Evolutionary conservation across 2,329 filamentous ascomycete species (phyloP).

Genomic region (Mycosphaerella sp.): DNA sequence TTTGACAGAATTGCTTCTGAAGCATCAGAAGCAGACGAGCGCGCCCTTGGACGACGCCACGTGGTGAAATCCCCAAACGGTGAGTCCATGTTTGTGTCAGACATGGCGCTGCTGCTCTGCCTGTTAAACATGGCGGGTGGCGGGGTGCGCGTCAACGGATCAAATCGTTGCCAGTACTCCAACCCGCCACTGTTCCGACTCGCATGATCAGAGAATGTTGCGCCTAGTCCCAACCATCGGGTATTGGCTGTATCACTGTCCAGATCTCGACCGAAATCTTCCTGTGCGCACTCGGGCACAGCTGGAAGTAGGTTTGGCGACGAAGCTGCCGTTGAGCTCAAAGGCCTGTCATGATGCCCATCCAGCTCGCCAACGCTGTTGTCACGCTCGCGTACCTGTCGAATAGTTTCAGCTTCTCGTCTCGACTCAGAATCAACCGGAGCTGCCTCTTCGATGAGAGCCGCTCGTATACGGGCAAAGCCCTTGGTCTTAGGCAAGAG

Average conservation of each 20-base stretch:
- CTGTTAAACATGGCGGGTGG: slow-evolving; percentile 56
- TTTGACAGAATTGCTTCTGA: slow-evolving; percentile 25
- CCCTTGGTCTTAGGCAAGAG: slow-evolving; percentile 92
- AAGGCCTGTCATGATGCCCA: slow-evolving; percentile 34
- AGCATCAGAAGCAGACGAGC: slow-evolving; percentile 31
- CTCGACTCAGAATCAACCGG: slow-evolving; percentile 84
- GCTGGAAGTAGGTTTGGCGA: slow-evolving; percentile 61
- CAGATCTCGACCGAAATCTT: slow-evolving; percentile 63
- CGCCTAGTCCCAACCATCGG: slow-evolving; percentile 45
- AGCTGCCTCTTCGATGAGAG: slow-evolving; percentile 77
- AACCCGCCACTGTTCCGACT: slow-evolving; percentile 65
- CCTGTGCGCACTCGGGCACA: slow-evolving; percentile 53
- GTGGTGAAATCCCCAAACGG: slow-evolving; percentile 37
- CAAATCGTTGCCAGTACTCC: slow-evolving; percentile 74
- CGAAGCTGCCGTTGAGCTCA: slow-evolving; percentile 56
- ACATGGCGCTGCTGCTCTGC: slow-evolving; percentile 48
- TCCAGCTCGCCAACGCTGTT: slow-evolving; percentile 39
- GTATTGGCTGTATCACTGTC: slow-evolving; percentile 18
- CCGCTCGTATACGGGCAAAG: slow-evolving; percentile 87
- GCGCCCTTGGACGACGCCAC: slow-evolving; percentile 30
- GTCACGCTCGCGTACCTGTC: slow-evolving; percentile 88
- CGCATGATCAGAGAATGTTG: slow-evolving; percentile 69
- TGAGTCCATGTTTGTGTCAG: slow-evolving; percentile 68
- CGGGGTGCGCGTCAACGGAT: slow-evolving; percentile 57
- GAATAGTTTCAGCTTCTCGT: slow-evolving; percentile 90